Evolutionary conservation across 495 filamentous ascomycete genomes (phyloP), one percentile per base, ranked within the genome.

Genomic region (Neurospora sublineolata): DNA sequence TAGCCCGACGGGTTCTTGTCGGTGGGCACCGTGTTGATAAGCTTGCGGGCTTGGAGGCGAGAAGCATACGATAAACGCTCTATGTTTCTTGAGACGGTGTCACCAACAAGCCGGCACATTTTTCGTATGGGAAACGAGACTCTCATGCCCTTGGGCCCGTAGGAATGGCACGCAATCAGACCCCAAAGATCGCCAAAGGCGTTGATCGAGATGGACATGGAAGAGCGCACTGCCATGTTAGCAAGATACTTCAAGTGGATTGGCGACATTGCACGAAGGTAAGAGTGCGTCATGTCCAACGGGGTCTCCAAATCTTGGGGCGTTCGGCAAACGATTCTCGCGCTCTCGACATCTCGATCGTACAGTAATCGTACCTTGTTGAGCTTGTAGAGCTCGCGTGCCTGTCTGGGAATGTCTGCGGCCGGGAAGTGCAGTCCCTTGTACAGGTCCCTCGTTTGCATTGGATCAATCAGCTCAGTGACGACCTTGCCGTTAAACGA

Each of bases 121-220:
- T 96, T 97, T 16, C 94, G 87, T 46, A 97, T 91, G 0, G 94
- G 93, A 76, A 97, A 97, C 0, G 92, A 90, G 3, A 97, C 93
- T 40, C 94, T 85, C 93, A 95, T 97, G 2, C 93, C 92, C 20
- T 85, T 83, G 0, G 84, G 73, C 7, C 89, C 93, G 77, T 97
- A 96, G 1, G 89, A 87, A 77, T 98, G 94, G 71, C 93, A 97
- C 2, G 93, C 87, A 23, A 97, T 93, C 40, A 97, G 83, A 0
- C 94, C 94, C 94, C 94, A 97, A 0, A 97, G 83, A 71, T 97
- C 90, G 72, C 86, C 83, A 76, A 95, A 94, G 0, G 91, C 91
- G 71, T 92, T 94, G 75, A 97, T 91, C 8, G 93, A 97, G 74
- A 97, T 94, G 7, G 94, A 97, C 93, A 97, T 97, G 71, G 92